A percentile compares a stretch with the other conserved stretches of the same genome.
Evolutionary conservation across 1,284 basidiomycete species (phyloP).

Genomic region (Phylloporus sp.): DNA sequence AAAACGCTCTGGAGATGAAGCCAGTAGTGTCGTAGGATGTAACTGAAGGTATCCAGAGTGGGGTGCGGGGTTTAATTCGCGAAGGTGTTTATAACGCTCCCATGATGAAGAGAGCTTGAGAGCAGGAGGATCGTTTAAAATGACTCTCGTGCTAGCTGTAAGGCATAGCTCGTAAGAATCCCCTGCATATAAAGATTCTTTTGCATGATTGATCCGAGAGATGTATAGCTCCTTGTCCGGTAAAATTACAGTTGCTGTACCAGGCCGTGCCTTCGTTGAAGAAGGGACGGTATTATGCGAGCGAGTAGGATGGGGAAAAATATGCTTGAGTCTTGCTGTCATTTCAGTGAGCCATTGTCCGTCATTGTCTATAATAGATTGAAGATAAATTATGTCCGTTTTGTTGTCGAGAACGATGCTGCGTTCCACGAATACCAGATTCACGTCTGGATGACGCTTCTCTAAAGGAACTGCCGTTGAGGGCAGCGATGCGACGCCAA

Average conservation of each 20-base stretch:
- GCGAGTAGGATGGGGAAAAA: conserved; percentile 38
- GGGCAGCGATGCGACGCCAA: conserved; percentile 66
- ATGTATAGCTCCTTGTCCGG: conserved; percentile 74
- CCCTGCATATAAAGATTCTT: conserved; percentile 82
- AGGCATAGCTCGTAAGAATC: conserved; percentile 98
- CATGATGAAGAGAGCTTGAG: conserved; percentile 62
- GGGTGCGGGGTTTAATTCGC: conserved; percentile 87
- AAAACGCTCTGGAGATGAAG: conserved; percentile 94
- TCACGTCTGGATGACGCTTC: conserved; percentile 69
- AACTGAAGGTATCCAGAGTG: conserved; percentile 87
- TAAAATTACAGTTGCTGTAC: conserved; percentile 49
- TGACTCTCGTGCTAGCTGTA: conserved; percentile 77
- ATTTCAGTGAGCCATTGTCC: conserved; percentile 62
- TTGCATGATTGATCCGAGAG: conserved; percentile 74
- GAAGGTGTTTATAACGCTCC: conserved; percentile 77
- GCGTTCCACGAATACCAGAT: conserved; percentile 77
- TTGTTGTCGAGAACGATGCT: conserved; percentile 72
- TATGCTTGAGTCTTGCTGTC: conserved; percentile 26
- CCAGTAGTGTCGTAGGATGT: conserved; percentile 70
- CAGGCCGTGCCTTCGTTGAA: conserved; percentile 35
- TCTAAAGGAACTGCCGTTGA: conserved; percentile 33
- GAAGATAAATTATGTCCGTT: conserved; percentile 60
- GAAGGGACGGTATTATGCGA: conserved; percentile 25
- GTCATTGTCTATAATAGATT: conserved; percentile 70
- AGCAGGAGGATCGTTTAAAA: conserved; percentile 38